A percentile compares a stretch with the other conserved stretches of the same genome.
Conservation (phyloP, 768 basidiomycete species). For the Mycena venus region DNA sequence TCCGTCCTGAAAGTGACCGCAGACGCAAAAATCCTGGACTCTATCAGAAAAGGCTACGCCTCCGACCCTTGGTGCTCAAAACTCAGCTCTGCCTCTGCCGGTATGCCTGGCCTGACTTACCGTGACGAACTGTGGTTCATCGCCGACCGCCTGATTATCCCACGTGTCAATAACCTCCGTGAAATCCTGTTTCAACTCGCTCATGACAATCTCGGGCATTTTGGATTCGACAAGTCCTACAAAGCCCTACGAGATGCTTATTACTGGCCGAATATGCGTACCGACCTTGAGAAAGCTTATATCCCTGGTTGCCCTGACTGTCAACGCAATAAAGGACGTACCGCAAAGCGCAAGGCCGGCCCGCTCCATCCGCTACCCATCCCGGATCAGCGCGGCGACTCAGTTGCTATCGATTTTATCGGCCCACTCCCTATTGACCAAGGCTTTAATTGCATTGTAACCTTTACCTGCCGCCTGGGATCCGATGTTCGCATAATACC, state of each 20-base stretch:
- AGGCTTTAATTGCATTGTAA: constrained; percentile 38
- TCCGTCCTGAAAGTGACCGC: background rate
- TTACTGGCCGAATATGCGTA: constrained; percentile 32
- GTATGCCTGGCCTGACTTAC: background rate
- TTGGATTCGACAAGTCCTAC: constrained; percentile 37
- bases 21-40: background rate
- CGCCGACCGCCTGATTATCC: background rate
- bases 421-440: constrained; percentile 37
- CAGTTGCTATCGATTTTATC: constrained; percentile 31
- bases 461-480: constrained; percentile 7
- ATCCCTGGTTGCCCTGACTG: constrained; percentile 44
- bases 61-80: background rate
- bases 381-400: constrained; percentile 30
- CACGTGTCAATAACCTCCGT: constrained; percentile 14
- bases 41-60: background rate
- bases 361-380: constrained; percentile 41
- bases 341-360: constrained; percentile 31
- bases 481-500: constrained; percentile 31
- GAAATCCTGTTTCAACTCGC: constrained; percentile 30
- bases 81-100: background rate
- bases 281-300: constrained; percentile 35
- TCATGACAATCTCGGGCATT: constrained; percentile 31
- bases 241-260: constrained; percentile 13
- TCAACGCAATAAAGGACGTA: constrained; percentile 43
- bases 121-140: background rate